A percentile compares a stretch with the other conserved stretches of the same genome.
These are phyloP conservation scores for Trypanosoma brucei DNA, from an alignment of 208 protist species.

Conservation along the genomic window DNA sequence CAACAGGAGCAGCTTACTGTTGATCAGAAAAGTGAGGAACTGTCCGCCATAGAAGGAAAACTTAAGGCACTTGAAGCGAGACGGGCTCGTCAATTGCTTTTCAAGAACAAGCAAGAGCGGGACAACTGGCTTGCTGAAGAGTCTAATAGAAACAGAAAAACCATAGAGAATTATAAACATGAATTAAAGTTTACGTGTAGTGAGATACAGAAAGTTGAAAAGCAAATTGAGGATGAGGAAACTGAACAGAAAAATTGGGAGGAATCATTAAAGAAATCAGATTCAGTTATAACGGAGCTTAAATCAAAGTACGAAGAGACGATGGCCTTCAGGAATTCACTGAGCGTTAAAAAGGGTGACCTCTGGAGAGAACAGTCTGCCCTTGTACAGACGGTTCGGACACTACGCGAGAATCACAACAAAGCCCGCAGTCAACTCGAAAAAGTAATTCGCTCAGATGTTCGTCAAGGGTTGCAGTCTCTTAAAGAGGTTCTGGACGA, in stretches of 20 bases:
- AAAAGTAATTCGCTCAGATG: slow-evolving; percentile 64
- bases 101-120: slow-evolving; percentile 84
- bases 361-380: slow-evolving; percentile 62
- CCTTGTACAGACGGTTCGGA: slow-evolving; percentile 65
- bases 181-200: slow-evolving; percentile 36
- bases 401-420: slow-evolving; percentile 35
- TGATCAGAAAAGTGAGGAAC: slow-evolving; percentile 29
- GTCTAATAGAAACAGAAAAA: slow-evolving; percentile 57
- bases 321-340: slow-evolving; percentile 41
- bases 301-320: slow-evolving; percentile 34
- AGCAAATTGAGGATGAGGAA: slow-evolving; percentile 22
- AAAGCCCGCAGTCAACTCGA: slow-evolving; percentile 57
- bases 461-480: slow-evolving; percentile 80
- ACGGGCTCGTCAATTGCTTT: slow-evolving; percentile 85
- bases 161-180: slow-evolving; percentile 37
- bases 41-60: slow-evolving; percentile 39
- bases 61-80: slow-evolving; percentile 86
- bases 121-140: slow-evolving; percentile 88
- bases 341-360: slow-evolving; percentile 69
- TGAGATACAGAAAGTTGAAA: slow-evolving; percentile 33
- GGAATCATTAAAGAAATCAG: slow-evolving; percentile 26
- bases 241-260: slow-evolving; percentile 22
- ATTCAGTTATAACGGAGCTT: slow-evolving; percentile 39
- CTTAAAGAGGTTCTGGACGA: slow-evolving; percentile 76
- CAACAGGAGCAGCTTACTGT: slow-evolving; percentile 28